Base-by-base conservation (phyloP, 1,284 basidiomycete genomes). In the Takashimella koratensis region DNA sequence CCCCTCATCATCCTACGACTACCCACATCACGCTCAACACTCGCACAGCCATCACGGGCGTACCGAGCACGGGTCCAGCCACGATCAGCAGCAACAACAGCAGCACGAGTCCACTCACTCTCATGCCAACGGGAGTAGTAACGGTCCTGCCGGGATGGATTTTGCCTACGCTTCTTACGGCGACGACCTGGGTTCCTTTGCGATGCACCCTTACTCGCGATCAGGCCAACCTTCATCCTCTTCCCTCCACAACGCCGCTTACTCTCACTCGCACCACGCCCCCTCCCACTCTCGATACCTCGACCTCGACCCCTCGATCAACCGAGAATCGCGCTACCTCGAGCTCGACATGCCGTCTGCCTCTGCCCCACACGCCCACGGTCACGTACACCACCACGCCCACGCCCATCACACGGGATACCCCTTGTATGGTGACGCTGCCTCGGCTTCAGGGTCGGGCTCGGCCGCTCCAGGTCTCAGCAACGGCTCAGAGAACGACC, bases 271-370 rank as follows among this genome's bases (percentile, higher is more conserved):
- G 23, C 47, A 52, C 20, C 56, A 57, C 45, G 36, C 52, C 20
- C 52, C 42, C 21, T 23, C 25, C 4, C 42, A 49, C 20, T 50
- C 63, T 1, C 58, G 63, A n/a, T 68, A 59, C 52, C 56, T 68
- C 26, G 67, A 67, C 52, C 49, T 66, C 43, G 65, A 66, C 50
- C 49, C 66, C 16, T 36, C 30, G 10, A 16, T 36, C 16, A 8
- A 16, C 30, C 8, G 30, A 8, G 30, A 36, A 16, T 36, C 30
- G 16, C 8, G 30, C 16, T 16, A n/a, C n/a, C n/a, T n/a, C n/a
- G n/a, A n/a, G n/a, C n/a, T n/a, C n/a, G n/a, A n/a, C n/a, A n/a
- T n/a, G n/a, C n/a, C n/a, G n/a, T n/a, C n/a, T n/a, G n/a, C n/a
- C n/a, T n/a, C n/a, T n/a, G n/a, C n/a, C n/a, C n/a, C n/a, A n/a